Evolutionary conservation across 352 stramenopile species (phyloP).

Genomic region (Phytophthora brassicae): DNA sequence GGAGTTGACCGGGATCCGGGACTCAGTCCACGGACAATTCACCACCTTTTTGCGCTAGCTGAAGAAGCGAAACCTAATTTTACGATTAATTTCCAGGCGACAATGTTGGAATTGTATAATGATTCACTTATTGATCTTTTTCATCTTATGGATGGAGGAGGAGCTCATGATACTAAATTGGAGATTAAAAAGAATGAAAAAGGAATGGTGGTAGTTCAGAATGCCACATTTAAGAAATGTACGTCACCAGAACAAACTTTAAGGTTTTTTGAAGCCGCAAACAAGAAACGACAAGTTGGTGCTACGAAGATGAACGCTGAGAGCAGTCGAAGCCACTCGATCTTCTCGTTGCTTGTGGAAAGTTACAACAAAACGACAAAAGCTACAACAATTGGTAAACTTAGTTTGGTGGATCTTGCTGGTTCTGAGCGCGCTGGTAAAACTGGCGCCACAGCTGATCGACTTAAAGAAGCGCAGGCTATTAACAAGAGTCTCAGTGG

Average conservation of each 20-base stretch:
- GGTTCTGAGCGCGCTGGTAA: slow-evolving; percentile 88
- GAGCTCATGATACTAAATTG: slow-evolving; percentile 69
- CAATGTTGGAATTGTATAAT: slow-evolving; percentile 94
- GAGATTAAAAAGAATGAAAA: slow-evolving; percentile 94
- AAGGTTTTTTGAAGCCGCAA: slow-evolving; percentile 85
- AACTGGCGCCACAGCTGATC: slow-evolving; percentile 81
- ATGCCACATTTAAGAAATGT: slow-evolving; percentile 79
- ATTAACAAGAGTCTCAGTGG: slow-evolving; percentile 91
- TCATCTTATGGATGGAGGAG: slow-evolving; percentile 68
- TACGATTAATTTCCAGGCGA: slow-evolving; percentile 75
- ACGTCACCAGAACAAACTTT: slow-evolving; percentile 74
- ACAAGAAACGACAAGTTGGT: slow-evolving; percentile 88
- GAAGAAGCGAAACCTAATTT: slow-evolving; percentile 55
- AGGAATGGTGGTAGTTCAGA: slow-evolving; percentile 91
- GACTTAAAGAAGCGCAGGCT: slow-evolving; percentile 86
- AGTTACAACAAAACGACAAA: slow-evolving; percentile 91
- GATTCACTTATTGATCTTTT: slow-evolving; percentile 91
- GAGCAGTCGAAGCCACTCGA: slow-evolving; percentile 88
- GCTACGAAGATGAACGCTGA: slow-evolving; percentile 94
- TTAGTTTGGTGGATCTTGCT: slow-evolving; percentile 88
- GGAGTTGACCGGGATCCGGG: slow-evolving; percentile 69
- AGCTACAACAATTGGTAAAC: slow-evolving; percentile 74
- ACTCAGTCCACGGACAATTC: slow-evolving; percentile 85
- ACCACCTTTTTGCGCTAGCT: slow-evolving; percentile 81
- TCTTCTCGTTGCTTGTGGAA: slow-evolving; percentile 89